These are phyloP conservation scores for Limonium bicolor DNA, from an alignment of 148 eudicot species.

Conservation along the genomic window DNA sequence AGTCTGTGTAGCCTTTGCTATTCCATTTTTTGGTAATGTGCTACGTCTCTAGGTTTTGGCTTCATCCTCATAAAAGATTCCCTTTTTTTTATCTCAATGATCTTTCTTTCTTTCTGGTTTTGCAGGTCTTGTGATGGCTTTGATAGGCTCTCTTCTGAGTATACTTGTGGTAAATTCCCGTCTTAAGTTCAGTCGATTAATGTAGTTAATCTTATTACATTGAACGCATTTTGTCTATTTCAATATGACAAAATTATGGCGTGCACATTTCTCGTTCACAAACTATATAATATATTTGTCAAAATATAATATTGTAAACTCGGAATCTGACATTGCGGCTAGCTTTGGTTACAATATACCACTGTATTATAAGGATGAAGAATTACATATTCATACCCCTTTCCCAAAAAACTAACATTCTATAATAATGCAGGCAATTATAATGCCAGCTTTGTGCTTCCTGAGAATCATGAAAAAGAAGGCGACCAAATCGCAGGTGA, in stretches of 20 bases:
- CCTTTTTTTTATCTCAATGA: neutral
- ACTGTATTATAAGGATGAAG: neutral
- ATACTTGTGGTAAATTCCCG: slow-evolving; percentile 41
- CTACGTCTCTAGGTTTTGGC: neutral
- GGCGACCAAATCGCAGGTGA: slow-evolving; percentile 60
- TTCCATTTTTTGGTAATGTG: slow-evolving; percentile 54
- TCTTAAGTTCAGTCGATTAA: neutral
- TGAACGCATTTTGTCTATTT: neutral
- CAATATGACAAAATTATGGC: neutral
- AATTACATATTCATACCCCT: neutral
- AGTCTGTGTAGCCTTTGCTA: slow-evolving; percentile 45
- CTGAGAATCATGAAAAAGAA: slow-evolving; percentile 42
- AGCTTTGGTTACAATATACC: neutral
- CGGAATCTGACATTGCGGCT: neutral
- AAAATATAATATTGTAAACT: neutral
- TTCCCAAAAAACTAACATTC: neutral
- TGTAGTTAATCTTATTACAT: neutral
- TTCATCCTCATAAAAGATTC: neutral
- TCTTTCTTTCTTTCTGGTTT: neutral
- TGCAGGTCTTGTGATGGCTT: slow-evolving; percentile 72
- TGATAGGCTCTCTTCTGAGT: slow-evolving; percentile 59
- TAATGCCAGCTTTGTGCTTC: slow-evolving; percentile 65
- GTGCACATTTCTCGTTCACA: too few relatives aligned
- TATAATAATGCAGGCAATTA: slow-evolving; percentile 30
- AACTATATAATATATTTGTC: too few relatives aligned